These are phyloP conservation scores for Brassica napus DNA, from an alignment of 345 rosid genomes.

Conservation along the genomic window Da-Ae NC_063446.1:25285001-25285500, in stretches of 20 bases:
- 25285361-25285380: background rate
- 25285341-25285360: background rate
- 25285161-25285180: background rate
- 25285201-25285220: background rate
- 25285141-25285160: background rate
- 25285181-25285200: background rate
- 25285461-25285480: too few relatives aligned
- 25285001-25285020: background rate
- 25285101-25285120: slow-evolving; percentile 17
- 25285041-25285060: background rate
- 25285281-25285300: background rate
- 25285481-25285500: too few relatives aligned
- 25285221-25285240: background rate
- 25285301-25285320: background rate
- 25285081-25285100: background rate
- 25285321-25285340: background rate
- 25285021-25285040: background rate
- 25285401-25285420: too few relatives aligned
- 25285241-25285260: slow-evolving; percentile 11
- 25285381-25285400: too few relatives aligned
- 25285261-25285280: background rate
- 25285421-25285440: too few relatives aligned
- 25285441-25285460: too few relatives aligned
- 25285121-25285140: background rate
- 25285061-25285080: slow-evolving; percentile 12